phyloP scores from a whole-genome alignment of 225 moss, liverwort and hornwort genomes.

The Straminergon stramineum region DNA sequence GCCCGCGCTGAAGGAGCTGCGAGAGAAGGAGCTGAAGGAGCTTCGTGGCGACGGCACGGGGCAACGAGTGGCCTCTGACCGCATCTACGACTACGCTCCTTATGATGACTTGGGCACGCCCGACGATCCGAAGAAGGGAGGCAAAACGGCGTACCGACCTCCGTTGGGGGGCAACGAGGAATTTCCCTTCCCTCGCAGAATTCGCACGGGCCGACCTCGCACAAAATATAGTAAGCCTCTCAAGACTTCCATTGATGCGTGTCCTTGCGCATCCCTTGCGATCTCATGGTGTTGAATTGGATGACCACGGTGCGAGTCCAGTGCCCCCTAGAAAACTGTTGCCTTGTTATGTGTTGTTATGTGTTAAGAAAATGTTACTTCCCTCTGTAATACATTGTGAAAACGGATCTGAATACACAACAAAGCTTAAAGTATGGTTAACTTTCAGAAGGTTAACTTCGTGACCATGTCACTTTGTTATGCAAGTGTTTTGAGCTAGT shows the following conservation, averaged over 20 bases:
- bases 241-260: not conserved
- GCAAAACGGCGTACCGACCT: not conserved
- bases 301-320: not conserved
- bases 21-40: conserved; percentile 30
- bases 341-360: not conserved
- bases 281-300: not conserved
- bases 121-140: not conserved
- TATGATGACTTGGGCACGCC: conserved; percentile 54
- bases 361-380: not conserved
- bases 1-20: conserved; percentile 24
- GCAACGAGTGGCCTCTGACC: conserved; percentile 26
- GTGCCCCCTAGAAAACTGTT: not conserved
- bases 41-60: conserved; percentile 48
- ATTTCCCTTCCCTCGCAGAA: conserved; percentile 47
- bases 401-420: not conserved
- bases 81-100: conserved; percentile 57
- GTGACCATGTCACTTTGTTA: not conserved
- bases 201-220: conserved; percentile 41
- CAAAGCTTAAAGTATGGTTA: not conserved
- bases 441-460: not conserved
- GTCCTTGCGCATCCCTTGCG: not conserved
- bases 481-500: not conserved
- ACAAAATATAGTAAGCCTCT: conserved; percentile 1
- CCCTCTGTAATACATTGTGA: not conserved
- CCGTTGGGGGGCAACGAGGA: conserved; percentile 40